A percentile compares a stretch with the other conserved stretches of the same genome.
Evolutionary conservation across 805 yeast genomes (phyloP).

Genomic region (Pichia occidentalis): DNA sequence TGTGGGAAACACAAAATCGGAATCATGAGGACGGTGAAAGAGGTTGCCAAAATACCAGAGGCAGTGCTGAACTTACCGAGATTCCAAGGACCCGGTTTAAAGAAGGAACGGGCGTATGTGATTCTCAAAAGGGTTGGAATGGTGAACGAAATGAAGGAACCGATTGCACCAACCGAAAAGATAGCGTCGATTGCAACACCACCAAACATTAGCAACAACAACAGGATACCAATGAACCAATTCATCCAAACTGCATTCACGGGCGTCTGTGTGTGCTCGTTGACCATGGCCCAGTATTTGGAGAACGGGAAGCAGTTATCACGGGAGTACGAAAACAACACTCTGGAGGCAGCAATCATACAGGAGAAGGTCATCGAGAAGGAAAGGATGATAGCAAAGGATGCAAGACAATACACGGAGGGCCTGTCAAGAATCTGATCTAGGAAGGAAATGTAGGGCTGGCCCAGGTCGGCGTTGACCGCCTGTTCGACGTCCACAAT

Average conservation of each 20-base stretch:
- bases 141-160: slow-evolving; percentile 61
- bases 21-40: slow-evolving; percentile 48
- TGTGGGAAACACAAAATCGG: slow-evolving; percentile 57
- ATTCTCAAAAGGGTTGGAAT: slow-evolving; percentile 55
- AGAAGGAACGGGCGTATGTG: slow-evolving; percentile 45
- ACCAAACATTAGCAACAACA: slow-evolving; percentile 56
- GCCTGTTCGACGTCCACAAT: slow-evolving; percentile 43
- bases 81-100: slow-evolving; percentile 62
- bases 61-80: slow-evolving; percentile 48
- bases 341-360: slow-evolving; percentile 61
- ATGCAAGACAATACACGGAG: slow-evolving; percentile 37
- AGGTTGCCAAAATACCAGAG: slow-evolving; percentile 41
- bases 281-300: slow-evolving; percentile 41
- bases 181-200: slow-evolving; percentile 63
- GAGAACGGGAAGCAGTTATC: slow-evolving; percentile 63
- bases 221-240: slow-evolving; percentile 46
- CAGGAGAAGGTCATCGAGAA: slow-evolving; percentile 52
- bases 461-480: slow-evolving; percentile 45
- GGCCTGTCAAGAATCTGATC: slow-evolving; percentile 40
- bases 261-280: slow-evolving; percentile 51
- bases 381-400: slow-evolving; percentile 38
- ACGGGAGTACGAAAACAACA: slow-evolving; percentile 60
- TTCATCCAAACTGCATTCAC: slow-evolving; percentile 59
- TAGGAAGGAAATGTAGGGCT: slow-evolving; percentile 53
- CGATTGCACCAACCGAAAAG: slow-evolving; percentile 67